Evolutionary conservation across 306 rosid genomes (phyloP), one percentile per base, ranked within the genome.

Genomic region (Dicorynia guianensis): DNA sequence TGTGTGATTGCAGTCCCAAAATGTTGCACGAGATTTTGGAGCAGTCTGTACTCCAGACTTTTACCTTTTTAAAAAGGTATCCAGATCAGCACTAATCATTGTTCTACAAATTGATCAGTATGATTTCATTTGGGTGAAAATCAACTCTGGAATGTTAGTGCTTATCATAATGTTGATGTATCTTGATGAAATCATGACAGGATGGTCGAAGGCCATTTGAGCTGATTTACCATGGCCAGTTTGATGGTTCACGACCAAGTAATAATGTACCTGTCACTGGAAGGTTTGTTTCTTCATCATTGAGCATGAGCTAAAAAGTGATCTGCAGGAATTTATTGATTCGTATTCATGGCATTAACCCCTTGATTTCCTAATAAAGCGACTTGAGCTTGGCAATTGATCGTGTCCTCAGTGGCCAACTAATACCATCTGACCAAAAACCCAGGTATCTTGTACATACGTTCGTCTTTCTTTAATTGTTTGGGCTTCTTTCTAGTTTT

Each of bases 171-270:
- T 11, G 59, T 49, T 42, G 54, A 49, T 54, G 65, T 59, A 18
- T 4, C 50, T 54, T 36, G 50, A 53, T 77, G 30, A 52, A 66
- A 67, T 40, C 35, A 53, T 80, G 77, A 74, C 87, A 92, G 98
- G 97, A 87, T 85, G 98, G 98, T 78, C 82, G 98, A 75, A 90
- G 98, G 89, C 98, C 97, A 4, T 95, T 81, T 77, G 97, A 95
- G 83, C 84, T 95, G 84, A 97, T 90, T 68, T 95, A 95, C 81
- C 97, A 87, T 59, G 97, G 98, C 54, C 98, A 92, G 58, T 95
- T 89, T 86, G 98, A 95, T 76, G 98, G 90, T 83, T 95, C 98
- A 7, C 92, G 96, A 56, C 98, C 97, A 25, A 89, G 92, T 75
- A 95, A 72, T 74, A 85, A 63, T 61, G 79, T 87, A 58, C 87